phyloP scores from a whole-genome alignment of 2,329 filamentous ascomycete species.

The Thelonectria blattea region DNA sequence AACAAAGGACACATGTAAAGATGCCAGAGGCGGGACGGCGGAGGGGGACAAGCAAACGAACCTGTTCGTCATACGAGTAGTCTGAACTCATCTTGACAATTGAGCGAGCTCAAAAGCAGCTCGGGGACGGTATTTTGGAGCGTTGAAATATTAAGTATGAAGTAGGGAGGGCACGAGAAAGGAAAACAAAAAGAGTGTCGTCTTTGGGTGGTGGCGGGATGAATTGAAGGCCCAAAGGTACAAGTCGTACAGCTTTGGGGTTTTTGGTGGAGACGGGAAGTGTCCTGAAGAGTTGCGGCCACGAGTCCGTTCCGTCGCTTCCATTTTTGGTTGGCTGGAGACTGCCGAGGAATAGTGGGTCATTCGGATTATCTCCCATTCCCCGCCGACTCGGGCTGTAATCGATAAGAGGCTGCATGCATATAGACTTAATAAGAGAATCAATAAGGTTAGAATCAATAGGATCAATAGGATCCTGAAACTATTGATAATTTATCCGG shows the following conservation, averaged over 20 bases:
- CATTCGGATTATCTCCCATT: constrained; percentile 44
- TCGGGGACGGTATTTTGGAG: constrained; percentile 27
- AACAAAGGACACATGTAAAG: constrained; percentile 4
- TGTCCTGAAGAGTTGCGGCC: constrained; percentile 40
- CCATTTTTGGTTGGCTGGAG: constrained; percentile 18
- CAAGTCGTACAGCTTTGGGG: constrained; percentile 5
- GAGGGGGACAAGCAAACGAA: constrained; percentile 43
- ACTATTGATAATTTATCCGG: no score
- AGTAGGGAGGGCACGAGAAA: constrained; percentile 11
- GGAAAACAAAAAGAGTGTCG: constrained; percentile 21
- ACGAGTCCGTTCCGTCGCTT: constrained; percentile 34
- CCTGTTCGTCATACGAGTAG: constrained; percentile 98
- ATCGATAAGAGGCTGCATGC: no score
- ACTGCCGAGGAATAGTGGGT: constrained; percentile 27
- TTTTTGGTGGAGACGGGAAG: constrained; percentile 24
- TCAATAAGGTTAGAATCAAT: no score
- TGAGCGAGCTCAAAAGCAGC: constrained; percentile 45
- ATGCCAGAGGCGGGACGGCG: neutral
- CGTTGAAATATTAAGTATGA: constrained; percentile 3
- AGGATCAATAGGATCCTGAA: no score
- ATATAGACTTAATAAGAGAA: no score
- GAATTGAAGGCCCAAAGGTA: constrained; percentile 9
- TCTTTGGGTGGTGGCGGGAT: constrained; percentile 5
- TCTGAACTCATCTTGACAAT: constrained; percentile 80
- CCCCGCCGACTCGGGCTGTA: constrained; percentile 22